Evolutionary conservation across 257 asterid genomes (phyloP), one percentile per base, ranked within the genome.

Genomic region (Paulownia fortunei): DNA sequence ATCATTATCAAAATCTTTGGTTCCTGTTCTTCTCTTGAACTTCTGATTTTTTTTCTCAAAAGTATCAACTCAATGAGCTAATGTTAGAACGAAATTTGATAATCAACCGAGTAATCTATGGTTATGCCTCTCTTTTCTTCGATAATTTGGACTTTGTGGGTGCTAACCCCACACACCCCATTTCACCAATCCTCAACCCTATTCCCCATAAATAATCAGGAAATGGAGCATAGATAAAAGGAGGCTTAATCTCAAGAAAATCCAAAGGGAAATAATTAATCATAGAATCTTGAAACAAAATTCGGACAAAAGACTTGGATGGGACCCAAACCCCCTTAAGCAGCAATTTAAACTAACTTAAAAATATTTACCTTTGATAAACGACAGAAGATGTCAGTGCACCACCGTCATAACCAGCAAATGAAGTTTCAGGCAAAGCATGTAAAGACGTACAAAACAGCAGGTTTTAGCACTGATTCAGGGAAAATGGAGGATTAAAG

Each of bases 111-210:
- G 58, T 64, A 69, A 84, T 79, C 76, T 6, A 10, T 21, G 79
- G 49, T 12, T 74, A 23, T 30, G 69, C 27, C 34, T 61, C 70
- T 47, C 65, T 66, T 74, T 44, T 54, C 62, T 42, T 24, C 55
- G 26, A 32, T 72, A 82, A 81, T 58, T 39, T 68, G 52, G 85
- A 83, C 83, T 67, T 70, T 79, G 56, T 79, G 61, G 68, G 90
- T 86, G 89, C 82, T 42, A 70, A 78, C 72, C 87, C 78, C 71
- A 79, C 81, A 80, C 59, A 65, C 78, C 79, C 51, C 26, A 7
- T 62, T 16, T 34, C 46, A 8, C 26, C 21, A 32, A 6, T 62
- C 8, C 8, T n/a, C 15, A 63, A 63, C 69, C 69, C 47, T 16
- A 15, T 30, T 30, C n/a, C n/a, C n/a, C n/a, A n/a, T n/a, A 76